Base-by-base conservation (phyloP, 305 asterid species). In the Solanum chacoense region DNA sequence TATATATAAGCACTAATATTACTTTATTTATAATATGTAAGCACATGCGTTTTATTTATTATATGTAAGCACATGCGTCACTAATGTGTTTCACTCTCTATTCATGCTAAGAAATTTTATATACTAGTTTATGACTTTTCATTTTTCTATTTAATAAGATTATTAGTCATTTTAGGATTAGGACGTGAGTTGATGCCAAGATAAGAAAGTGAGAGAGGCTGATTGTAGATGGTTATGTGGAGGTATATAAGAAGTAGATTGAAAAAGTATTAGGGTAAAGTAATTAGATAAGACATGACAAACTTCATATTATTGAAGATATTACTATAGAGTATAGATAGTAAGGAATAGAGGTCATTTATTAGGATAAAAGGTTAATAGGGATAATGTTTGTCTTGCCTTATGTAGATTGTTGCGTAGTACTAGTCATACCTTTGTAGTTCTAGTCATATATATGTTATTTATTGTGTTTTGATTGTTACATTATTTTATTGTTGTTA, bases 251-350 rank as follows among this genome's bases (percentile, higher is more conserved):
- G 4, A 55, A 55, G 24, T 55, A 55, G 4, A 0, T 0, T 7
- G 67, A 55, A 55, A 55, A 18, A 7, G 24, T 55, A 7, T 55
- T 0, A 7, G 0, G 4, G 3, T 16, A 0, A 50, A 0, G 1
- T 50, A 3, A 55, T 55, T 55, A 55, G 11, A 55, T 0, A 55
- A 18, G 11, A 18, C 2, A 55, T 18, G 4, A 50, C 3, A 0
- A 18, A 50, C 65, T 50, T 50, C 2, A 50, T 50, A 45, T 5
- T 45, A 45, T 38, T 34, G 35, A 34, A 34, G 35, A 34, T 34
- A 34, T 34, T 34, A 34, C 35, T 34, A 34, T 34, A 34, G 35
- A 34, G 35, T 34, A 34, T 34, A 34, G 35, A 34, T 34, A 34
- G 35, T 34, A 34, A 34, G 35, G 35, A 34, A 34, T 34, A 34